Conservation (phyloP, 1,139 yeast genomes). For the Maudiozyma humilis region DNA sequence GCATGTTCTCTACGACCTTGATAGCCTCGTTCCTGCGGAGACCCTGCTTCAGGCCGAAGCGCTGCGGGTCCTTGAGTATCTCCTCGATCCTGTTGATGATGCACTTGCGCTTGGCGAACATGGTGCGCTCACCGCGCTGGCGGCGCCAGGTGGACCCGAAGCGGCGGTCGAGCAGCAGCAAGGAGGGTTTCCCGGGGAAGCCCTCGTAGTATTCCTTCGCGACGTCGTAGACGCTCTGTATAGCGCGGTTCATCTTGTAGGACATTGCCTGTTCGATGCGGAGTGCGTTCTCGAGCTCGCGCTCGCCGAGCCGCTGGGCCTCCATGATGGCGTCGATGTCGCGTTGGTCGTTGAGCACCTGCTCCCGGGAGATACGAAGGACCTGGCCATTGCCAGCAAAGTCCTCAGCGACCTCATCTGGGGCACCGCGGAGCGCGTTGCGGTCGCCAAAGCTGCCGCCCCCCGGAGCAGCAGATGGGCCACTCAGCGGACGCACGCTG, state of each 20-base stretch:
- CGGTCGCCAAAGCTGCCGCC: no score
- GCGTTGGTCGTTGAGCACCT: background rate
- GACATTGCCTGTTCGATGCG: constrained; percentile 7
- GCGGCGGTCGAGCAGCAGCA: constrained; percentile 22
- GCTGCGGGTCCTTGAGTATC: constrained; percentile 17
- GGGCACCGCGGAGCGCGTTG: no score
- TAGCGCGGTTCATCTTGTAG: constrained; percentile 22
- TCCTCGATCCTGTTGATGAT: constrained; percentile 23
- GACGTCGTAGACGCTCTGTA: constrained; percentile 21
- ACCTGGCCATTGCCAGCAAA: background rate
- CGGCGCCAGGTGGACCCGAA: constrained; percentile 28
- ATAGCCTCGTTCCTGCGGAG: constrained; percentile 20
- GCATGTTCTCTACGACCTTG: constrained; percentile 23
- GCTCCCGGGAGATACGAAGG: background rate
- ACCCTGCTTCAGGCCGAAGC: constrained; percentile 16
- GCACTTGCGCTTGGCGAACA: constrained; percentile 26
- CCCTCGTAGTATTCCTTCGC: constrained; percentile 29
- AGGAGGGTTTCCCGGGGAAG: constrained; percentile 25
- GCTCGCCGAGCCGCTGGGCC: background rate
- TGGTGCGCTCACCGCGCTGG: constrained; percentile 21
- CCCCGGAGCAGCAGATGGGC: no score
- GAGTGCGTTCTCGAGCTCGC: background rate
- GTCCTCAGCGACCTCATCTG: background rate
- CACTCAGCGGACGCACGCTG: no score
- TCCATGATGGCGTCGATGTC: constrained; percentile 1